Evolutionary conservation across 441 rosid species (phyloP), one percentile per base, ranked within the genome.

Genomic region (Sinapis alba): DNA sequence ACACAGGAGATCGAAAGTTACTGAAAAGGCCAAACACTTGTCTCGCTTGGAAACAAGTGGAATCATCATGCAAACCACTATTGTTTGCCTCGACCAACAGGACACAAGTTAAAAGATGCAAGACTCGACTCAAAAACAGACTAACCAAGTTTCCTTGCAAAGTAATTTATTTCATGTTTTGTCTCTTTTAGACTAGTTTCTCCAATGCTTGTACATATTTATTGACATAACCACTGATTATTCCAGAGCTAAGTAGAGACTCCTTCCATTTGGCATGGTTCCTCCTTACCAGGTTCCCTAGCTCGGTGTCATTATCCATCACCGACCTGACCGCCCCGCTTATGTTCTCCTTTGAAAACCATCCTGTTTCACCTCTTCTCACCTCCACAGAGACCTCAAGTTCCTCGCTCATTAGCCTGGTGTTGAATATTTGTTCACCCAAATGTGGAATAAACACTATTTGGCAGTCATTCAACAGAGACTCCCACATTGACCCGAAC

Each of bases 381-480:
- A 62, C 47, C 15, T 82, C 77, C 0, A 78, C 81, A 0, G 80
- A 82, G 16, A 80, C 78, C 69, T 82, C 61, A 4, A 80, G 73
- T 65, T 83, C 83, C 8, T 77, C 65, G 0, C 20, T 71, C 82
- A 81, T 16, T 9, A 79, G 51, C 50, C 80, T 85, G 0, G 88
- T 71, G 57, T 61, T 71, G 26, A 83, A 3, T 4, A 77, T 32
- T 18, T 81, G 86, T 24, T 83, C 83, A 19, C n/a, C 9, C 9
- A 85, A 53, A 13, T 79, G 75, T 3, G 94, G 90, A 27, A 85
- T 72, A 79, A 62, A 59, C 34, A 89, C 90, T 12, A 85, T 78
- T 58, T 83, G 91, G 63, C 86, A 83, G 54, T 85, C 80, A 70
- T 79, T 82, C 81, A 84, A 16, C 43, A 89, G 28, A 26, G 86